phyloP scores from a whole-genome alignment of 1,284 basidiomycete genomes.

The Peniophora sp. region DNA sequence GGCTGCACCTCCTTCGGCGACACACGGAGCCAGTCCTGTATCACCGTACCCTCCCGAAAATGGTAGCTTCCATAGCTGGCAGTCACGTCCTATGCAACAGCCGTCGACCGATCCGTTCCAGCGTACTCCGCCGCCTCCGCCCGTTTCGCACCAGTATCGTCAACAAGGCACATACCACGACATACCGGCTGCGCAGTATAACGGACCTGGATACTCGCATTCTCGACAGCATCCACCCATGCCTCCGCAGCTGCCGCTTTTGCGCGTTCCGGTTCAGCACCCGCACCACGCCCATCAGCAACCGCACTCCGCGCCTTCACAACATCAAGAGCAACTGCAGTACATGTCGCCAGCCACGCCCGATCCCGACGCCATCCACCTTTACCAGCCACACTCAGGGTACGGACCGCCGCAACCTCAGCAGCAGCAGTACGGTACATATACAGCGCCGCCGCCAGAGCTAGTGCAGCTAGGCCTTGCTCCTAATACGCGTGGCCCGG shows the following conservation, averaged over 20 bases:
- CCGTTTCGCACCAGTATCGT: neutral
- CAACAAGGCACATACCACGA: neutral
- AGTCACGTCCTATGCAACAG: neutral
- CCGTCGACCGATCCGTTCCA: neutral
- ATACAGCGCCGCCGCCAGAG: conserved; percentile 24
- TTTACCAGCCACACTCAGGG: neutral
- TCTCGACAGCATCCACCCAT: conserved; percentile 4
- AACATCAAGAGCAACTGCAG: conserved; percentile 1
- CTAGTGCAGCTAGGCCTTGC: conserved; percentile 45
- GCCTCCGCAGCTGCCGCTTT: conserved; percentile 9
- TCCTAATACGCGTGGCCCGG: conserved; percentile 42
- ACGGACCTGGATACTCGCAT: conserved; percentile 8
- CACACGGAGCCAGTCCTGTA: conserved; percentile 8
- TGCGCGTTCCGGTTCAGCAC: conserved; percentile 4
- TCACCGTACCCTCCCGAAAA: no score
- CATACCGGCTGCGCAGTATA: neutral
- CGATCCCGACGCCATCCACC: neutral
- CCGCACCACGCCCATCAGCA: neutral
- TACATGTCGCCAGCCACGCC: neutral
- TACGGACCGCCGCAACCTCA: conserved; percentile 1
- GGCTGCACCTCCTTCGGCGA: conserved; percentile 20
- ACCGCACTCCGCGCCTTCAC: neutral
- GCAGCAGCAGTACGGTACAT: conserved; percentile 3
- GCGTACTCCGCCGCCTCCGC: neutral
- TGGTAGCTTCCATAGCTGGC: neutral